These are phyloP conservation scores for Zostera marina DNA, from an alignment of 116 monocot species.

Conservation along the genomic window DNA sequence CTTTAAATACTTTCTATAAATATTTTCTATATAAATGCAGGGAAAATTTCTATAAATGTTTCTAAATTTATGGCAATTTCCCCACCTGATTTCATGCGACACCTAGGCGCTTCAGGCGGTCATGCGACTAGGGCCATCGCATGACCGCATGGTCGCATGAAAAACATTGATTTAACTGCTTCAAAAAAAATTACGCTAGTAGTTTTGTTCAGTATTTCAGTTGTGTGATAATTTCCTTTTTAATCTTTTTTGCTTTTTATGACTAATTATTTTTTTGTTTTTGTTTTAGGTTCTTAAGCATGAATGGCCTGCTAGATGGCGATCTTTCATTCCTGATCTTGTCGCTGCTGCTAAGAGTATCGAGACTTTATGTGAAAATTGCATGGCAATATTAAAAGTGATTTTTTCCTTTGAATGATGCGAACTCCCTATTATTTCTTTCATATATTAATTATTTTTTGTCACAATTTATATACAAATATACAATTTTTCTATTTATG, in stretches of 20 bases:
- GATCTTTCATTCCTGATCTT: constrained; percentile 89
- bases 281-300: constrained; percentile 70
- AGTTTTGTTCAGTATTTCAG: not conserved
- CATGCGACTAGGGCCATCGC: no score
- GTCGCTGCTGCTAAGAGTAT: constrained; percentile 90
- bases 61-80: no score
- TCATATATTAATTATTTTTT: not conserved
- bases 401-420: not conserved
- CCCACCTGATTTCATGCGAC: no score
- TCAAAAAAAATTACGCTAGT: not conserved
- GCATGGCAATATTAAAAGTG: constrained; percentile 97
- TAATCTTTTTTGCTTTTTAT: not conserved
- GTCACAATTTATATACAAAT: not conserved
- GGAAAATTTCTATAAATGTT: no score
- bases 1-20: no score
- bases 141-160: no score
- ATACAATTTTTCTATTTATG: not conserved
- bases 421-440: not conserved
- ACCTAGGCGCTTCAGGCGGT: no score
- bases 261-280: not conserved
- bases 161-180: no score
- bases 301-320: constrained; percentile 97
- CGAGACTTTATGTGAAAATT: constrained; percentile 96
- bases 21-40: no score
- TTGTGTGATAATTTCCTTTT: not conserved